phyloP scores from a whole-genome alignment of 2,329 filamentous ascomycete genomes.

The Plenodomus biglobosus region DNA sequence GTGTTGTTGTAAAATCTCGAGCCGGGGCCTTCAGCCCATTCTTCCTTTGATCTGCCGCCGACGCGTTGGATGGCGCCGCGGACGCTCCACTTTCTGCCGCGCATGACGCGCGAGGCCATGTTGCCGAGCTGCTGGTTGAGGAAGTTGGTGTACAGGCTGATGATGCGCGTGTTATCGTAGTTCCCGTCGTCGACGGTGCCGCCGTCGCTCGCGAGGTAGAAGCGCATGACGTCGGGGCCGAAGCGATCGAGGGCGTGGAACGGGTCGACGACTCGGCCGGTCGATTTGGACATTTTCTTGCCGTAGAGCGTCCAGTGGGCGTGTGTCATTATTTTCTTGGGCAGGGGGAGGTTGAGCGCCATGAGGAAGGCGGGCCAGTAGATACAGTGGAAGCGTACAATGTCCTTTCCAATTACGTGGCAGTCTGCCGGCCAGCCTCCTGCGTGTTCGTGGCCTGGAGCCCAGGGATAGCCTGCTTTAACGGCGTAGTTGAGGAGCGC shows the following conservation, averaged over 20 bases:
- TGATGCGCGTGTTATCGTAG: slow-evolving; percentile 79
- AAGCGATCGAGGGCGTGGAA: slow-evolving; percentile 89
- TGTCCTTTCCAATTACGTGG: slow-evolving; percentile 95
- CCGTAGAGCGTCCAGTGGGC: slow-evolving; percentile 93
- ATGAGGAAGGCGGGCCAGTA: slow-evolving; percentile 98
- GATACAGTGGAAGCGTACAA: slow-evolving; percentile 89
- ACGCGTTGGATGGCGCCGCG: slow-evolving; percentile 56
- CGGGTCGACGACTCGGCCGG: slow-evolving; percentile 92
- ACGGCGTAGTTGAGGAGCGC: slow-evolving; percentile 93
- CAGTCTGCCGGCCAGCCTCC: slow-evolving; percentile 87
- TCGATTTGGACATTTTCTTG: slow-evolving; percentile 95
- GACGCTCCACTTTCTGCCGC: slow-evolving; percentile 69
- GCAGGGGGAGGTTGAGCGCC: slow-evolving; percentile 77
- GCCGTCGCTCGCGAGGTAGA: slow-evolving; percentile 81
- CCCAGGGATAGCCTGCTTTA: slow-evolving; percentile 81
- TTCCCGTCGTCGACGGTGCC: slow-evolving; percentile 75
- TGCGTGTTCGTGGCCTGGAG: slow-evolving; percentile 62
- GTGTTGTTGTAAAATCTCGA: slow-evolving; percentile 40
- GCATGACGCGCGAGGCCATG: slow-evolving; percentile 69
- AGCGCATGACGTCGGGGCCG: slow-evolving; percentile 83
- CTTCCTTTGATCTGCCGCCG: slow-evolving; percentile 26
- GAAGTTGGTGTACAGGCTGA: slow-evolving; percentile 74
- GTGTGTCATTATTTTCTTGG: slow-evolving; percentile 80
- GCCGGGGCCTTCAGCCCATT: slow-evolving; percentile 33
- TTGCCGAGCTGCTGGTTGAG: slow-evolving; percentile 81